A percentile compares a stretch with the other conserved stretches of the same genome.
Conservation (phyloP, 2,329 filamentous ascomycete species). For the Xylariaceae sp. region DNA sequence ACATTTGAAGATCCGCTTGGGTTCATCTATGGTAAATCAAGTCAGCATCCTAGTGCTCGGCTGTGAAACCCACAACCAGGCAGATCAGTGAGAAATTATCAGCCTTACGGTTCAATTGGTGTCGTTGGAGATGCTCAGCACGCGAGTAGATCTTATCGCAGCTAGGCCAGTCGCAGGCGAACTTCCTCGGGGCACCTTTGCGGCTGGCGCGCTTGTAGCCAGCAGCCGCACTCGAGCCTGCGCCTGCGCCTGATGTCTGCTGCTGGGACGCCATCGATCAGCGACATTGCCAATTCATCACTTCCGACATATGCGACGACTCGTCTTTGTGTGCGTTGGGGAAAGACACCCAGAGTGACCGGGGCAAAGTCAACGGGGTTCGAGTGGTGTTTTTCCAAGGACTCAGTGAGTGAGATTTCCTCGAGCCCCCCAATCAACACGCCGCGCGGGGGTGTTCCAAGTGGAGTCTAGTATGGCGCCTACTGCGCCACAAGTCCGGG, state of each 20-base stretch:
- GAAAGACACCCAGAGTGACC: constrained; percentile 24
- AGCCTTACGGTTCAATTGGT: constrained; percentile 79
- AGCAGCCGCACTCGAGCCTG: background rate
- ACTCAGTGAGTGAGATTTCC: constrained; percentile 14
- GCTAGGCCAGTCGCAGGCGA: constrained; percentile 69
- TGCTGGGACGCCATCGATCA: constrained; percentile 43
- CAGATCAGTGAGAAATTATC: constrained; percentile 15
- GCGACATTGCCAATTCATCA: constrained; percentile 35
- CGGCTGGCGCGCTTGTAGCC: constrained; percentile 58
- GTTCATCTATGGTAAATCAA: constrained; percentile 62
- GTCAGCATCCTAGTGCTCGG: constrained; percentile 22
- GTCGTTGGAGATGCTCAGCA: constrained; percentile 80
- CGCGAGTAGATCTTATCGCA: constrained; percentile 83
- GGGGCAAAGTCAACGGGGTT: constrained; percentile 36
- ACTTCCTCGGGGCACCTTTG: constrained; percentile 57
- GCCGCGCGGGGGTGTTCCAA: constrained; percentile 30
- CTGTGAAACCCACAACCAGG: constrained; percentile 19
- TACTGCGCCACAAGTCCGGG: constrained; percentile 28
- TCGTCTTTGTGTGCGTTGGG: constrained; percentile 27
- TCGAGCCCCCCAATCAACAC: constrained; percentile 23
- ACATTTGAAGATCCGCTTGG: constrained; percentile 80
- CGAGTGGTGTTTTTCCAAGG: constrained; percentile 29
- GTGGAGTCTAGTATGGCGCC: constrained; percentile 36
- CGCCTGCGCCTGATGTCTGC: constrained; percentile 40
- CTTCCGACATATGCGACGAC: constrained; percentile 34